Percentiles rank a stretch among this genome's conserved stretches.
These are phyloP conservation scores for Ustilaginoidea virens DNA, from an alignment of 2,329 filamentous ascomycete genomes.

Conservation along the genomic window DNA sequence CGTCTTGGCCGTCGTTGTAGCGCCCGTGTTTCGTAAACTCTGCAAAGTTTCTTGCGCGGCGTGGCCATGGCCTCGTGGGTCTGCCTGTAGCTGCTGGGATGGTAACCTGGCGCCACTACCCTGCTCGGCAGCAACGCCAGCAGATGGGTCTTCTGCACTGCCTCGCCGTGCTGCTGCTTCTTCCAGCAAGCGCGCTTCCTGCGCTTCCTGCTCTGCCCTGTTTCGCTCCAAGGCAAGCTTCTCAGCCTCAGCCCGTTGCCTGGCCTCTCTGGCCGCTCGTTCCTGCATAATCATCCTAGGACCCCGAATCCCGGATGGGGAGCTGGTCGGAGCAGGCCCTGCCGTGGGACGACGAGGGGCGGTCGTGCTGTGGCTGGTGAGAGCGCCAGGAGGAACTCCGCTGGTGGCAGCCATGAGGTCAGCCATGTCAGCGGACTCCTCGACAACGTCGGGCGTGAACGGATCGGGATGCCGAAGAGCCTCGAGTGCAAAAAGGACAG, in stretches of 20 bases:
- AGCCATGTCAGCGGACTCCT: constrained; percentile 87
- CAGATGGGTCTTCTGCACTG: constrained; percentile 47
- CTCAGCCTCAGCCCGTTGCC: constrained; percentile 52
- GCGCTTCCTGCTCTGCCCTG: constrained; percentile 40
- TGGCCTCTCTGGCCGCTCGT: constrained; percentile 60
- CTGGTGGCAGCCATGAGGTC: constrained; percentile 53
- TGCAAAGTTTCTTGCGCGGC: constrained; percentile 12
- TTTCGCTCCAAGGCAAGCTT: constrained; percentile 36
- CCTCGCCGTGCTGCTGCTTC: constrained; percentile 41
- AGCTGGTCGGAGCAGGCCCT: constrained; percentile 35
- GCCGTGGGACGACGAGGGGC: constrained; percentile 28
- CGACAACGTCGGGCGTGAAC: constrained; percentile 70
- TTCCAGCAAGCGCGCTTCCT: constrained; percentile 37
- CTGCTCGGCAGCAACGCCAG: constrained; percentile 26
- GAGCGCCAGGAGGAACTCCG: constrained; percentile 31
- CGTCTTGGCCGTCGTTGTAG: constrained; percentile 6
- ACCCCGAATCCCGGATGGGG: constrained; percentile 56
- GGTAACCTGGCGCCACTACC: constrained; percentile 12
- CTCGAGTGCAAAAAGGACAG: constrained; percentile 84
- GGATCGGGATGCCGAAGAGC: constrained; percentile 67
- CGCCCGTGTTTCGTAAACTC: constrained; percentile 4
- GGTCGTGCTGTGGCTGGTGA: constrained; percentile 37
- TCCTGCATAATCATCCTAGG: constrained; percentile 88
- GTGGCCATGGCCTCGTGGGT: constrained; percentile 17
- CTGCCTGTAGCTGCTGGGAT: constrained; percentile 9